Conservation (phyloP, 1,284 basidiomycete genomes). For the Ganoderma leucocontextum region DNA sequence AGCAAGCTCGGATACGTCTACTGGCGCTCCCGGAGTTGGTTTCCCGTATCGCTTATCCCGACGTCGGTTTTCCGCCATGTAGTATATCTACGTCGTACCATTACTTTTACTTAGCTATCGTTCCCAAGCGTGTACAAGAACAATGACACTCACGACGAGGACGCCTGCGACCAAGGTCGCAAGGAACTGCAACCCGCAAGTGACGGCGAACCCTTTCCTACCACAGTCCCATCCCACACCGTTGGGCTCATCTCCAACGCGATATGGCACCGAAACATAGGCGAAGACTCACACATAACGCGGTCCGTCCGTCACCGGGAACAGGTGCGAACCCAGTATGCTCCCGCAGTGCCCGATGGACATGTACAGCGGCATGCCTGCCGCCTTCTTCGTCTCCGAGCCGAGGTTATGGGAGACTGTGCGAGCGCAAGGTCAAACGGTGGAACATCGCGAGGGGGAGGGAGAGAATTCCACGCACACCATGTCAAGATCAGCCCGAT, state of each 20-base stretch:
- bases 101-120: not conserved
- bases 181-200: conserved; percentile 64
- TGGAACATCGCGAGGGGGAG: not conserved
- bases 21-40: conserved; percentile 54
- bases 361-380: conserved; percentile 79
- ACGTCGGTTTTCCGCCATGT: conserved; percentile 67
- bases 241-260: not conserved
- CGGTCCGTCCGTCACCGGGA: conserved; percentile 69
- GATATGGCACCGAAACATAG: not conserved
- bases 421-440: not conserved
- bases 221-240: conserved; percentile 8
- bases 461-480: conserved; percentile 56
- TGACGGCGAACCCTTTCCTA: conserved; percentile 73
- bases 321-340: conserved; percentile 76
- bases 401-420: conserved; percentile 78
- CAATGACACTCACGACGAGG: conserved; percentile 57
- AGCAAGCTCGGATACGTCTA: conserved; percentile 72
- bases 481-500: conserved; percentile 75
- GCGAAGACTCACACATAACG: conserved; percentile 57
- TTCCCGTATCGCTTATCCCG: conserved; percentile 65
- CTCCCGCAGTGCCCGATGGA: conserved; percentile 80
- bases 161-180: conserved; percentile 60
- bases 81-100: not conserved
- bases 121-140: not conserved
- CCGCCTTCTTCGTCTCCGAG: conserved; percentile 80